Evolutionary conservation across 768 basidiomycete species (phyloP).

Genomic region (Lyophyllum semitale): DNA sequence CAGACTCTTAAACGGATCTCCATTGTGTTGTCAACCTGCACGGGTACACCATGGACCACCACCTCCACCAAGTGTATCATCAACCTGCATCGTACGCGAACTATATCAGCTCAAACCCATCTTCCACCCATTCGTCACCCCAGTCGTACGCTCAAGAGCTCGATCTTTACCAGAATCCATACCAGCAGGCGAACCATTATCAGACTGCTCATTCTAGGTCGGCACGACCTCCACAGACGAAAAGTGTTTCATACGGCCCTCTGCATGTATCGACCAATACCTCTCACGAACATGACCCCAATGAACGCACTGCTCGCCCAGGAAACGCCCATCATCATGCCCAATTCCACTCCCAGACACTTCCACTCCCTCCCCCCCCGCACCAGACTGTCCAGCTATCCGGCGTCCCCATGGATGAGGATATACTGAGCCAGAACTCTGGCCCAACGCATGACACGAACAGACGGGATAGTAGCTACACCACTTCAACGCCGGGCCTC

Average conservation of each 20-base stretch:
- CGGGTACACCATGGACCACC: conserved; percentile 17
- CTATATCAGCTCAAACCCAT: conserved; percentile 33
- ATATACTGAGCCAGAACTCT: conserved; percentile 3
- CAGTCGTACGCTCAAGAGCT: conserved; percentile 20
- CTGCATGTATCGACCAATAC: conserved; percentile 42
- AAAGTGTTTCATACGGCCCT: conserved; percentile 19
- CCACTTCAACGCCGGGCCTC: conserved; percentile 30
- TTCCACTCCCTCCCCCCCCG: conserved; percentile 18
- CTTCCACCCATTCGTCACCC: conserved; percentile 31
- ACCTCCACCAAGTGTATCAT: conserved; percentile 15
- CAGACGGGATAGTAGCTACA: conserved; percentile 15
- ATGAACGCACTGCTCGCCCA: conserved; percentile 51
- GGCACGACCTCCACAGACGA: conserved; percentile 17
- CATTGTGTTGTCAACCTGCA: background rate
- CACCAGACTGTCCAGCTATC: conserved; percentile 7
- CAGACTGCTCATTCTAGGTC: conserved; percentile 21
- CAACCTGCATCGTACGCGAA: conserved; percentile 24
- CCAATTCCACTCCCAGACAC: conserved; percentile 38
- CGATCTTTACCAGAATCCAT: conserved; percentile 18
- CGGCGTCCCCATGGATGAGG: conserved; percentile 10
- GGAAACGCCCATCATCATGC: conserved; percentile 47
- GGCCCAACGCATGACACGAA: conserved; percentile 2
- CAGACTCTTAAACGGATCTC: conserved; percentile 8
- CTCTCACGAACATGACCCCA: conserved; percentile 42
- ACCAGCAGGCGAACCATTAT: conserved; percentile 20